A percentile compares a stretch with the other conserved stretches of the same genome.
Conservation (phyloP, 371 early-diverging fungal genomes). For the Circinella umbellata region DNA sequence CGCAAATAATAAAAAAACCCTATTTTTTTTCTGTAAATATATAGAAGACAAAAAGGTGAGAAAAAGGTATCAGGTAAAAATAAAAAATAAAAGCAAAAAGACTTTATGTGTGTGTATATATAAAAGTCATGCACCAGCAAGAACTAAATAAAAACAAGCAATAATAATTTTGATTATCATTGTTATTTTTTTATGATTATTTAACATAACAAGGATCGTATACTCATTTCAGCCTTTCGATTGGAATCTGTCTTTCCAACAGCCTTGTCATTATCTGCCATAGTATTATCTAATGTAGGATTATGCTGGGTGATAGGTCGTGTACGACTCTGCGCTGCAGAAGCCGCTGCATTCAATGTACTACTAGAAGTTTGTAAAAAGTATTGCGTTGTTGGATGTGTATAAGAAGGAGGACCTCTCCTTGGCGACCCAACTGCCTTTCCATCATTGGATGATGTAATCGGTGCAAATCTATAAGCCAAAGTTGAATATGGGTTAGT, state of each 20-base stretch:
- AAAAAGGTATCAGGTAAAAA: too few relatives aligned
- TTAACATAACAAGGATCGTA: constrained; percentile 25
- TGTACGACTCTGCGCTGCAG: constrained; percentile 27
- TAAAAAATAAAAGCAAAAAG: too few relatives aligned
- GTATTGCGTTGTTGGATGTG: constrained; percentile 35
- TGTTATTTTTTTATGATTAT: background rate
- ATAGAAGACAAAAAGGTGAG: too few relatives aligned
- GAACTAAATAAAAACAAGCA: background rate
- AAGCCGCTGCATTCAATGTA: constrained; percentile 35
- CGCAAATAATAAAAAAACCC: too few relatives aligned
- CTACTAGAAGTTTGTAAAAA: constrained; percentile 35
- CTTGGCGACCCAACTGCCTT: constrained; percentile 13
- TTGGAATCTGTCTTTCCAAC: constrained; percentile 28
- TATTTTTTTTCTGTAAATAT: too few relatives aligned
- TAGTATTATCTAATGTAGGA: background rate
- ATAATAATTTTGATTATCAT: background rate
- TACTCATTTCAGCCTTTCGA: constrained; percentile 29
- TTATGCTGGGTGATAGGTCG: constrained; percentile 1
- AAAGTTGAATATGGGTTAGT: constrained; percentile 24
- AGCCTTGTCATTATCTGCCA: constrained; percentile 27
- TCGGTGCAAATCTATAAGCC: constrained; percentile 27
- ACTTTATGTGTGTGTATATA: too few relatives aligned
- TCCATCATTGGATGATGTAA: background rate
- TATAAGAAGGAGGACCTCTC: constrained; percentile 24
- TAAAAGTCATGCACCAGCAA: too few relatives aligned